These are phyloP conservation scores for Hypoxylon rubiginosum DNA, from an alignment of 2,329 filamentous ascomycete genomes.

Conservation along the genomic window DNA sequence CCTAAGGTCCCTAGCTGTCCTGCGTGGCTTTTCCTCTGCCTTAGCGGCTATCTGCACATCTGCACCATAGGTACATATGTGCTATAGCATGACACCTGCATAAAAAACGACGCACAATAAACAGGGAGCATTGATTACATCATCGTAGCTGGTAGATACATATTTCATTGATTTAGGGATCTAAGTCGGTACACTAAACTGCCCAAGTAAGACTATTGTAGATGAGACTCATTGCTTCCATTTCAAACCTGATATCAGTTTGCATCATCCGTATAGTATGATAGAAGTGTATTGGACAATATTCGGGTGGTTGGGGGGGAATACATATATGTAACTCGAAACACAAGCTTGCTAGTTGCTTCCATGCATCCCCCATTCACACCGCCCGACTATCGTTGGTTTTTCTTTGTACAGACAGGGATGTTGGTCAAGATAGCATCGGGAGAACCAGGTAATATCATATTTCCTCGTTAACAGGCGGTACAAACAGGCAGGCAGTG, in stretches of 20 bases:
- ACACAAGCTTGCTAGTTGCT: background rate
- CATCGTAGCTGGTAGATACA: too few species aligned
- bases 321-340: too few species aligned
- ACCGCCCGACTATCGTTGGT: background rate
- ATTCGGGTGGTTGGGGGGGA: too few species aligned
- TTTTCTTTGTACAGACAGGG: background rate
- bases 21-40: constrained; percentile 15
- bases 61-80: background rate
- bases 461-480: background rate
- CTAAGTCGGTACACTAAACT: too few species aligned
- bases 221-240: too few species aligned
- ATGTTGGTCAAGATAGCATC: background rate
- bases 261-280: background rate
- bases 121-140: background rate
- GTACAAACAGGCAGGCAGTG: too few species aligned
- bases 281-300: too few species aligned
- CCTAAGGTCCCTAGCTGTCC: constrained; percentile 1
- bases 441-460: background rate
- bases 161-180: too few species aligned
- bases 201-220: too few species aligned
- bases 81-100: background rate
- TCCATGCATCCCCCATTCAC: background rate
- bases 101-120: background rate
- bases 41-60: constrained; percentile 3
- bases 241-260: background rate